Conservation (phyloP, 352 stramenopile species). For the Hyaloperonospora brassicae region DNA sequence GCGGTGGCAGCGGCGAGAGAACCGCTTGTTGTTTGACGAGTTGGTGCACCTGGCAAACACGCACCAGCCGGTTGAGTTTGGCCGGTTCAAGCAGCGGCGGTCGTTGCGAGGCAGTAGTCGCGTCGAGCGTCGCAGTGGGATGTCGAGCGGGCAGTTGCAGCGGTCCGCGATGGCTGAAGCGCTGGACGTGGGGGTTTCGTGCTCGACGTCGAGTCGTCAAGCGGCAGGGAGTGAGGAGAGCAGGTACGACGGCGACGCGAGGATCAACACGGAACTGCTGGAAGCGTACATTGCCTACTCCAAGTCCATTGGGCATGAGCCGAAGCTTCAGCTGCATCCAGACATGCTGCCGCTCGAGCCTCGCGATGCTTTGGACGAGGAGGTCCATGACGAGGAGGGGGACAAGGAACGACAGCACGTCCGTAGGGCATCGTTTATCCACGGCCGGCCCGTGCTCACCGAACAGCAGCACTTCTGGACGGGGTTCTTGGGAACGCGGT, state of each 20-base stretch:
- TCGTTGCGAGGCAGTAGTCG: conserved; percentile 18
- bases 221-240: neutral
- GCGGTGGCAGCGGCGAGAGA: conserved; percentile 32
- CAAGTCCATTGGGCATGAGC: conserved; percentile 77
- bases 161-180: conserved; percentile 4
- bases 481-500: conserved; percentile 34
- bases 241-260: conserved; percentile 57
- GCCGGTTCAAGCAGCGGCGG: conserved; percentile 32
- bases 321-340: conserved; percentile 76
- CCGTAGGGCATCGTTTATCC: conserved; percentile 29
- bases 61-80: conserved; percentile 40
- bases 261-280: conserved; percentile 89
- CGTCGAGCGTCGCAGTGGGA: neutral
- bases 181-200: conserved; percentile 53
- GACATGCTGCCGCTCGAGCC: conserved; percentile 33
- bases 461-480: conserved; percentile 43
- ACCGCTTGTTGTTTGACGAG: conserved; percentile 41
- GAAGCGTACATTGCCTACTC: conserved; percentile 93
- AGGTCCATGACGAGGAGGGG: conserved; percentile 41
- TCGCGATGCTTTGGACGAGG: conserved; percentile 34
- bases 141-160: conserved; percentile 15
- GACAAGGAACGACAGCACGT: conserved; percentile 14
- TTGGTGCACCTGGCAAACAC: conserved; percentile 55
- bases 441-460: conserved; percentile 25
- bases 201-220: conserved; percentile 31